Evolutionary conservation across 352 stramenopile genomes (phyloP), one percentile per base, ranked within the genome.

Genomic region (Pseudoperonospora humuli): DNA sequence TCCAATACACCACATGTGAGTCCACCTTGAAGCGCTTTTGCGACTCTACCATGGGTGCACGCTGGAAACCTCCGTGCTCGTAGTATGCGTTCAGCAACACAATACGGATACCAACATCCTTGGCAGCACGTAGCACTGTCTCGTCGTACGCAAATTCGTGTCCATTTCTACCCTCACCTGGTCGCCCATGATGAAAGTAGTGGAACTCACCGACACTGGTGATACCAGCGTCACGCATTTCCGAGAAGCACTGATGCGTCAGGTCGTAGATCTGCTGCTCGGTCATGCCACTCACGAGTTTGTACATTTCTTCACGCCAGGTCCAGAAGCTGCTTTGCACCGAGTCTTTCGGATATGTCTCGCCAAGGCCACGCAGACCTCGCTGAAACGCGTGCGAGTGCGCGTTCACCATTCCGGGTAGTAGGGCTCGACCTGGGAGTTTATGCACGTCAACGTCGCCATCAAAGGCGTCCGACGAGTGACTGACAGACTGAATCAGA

Each of bases 301-400:
- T 75, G 71, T 88, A 88, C 76, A 88, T 88, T 53, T 88, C 76
- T 36, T 88, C 70, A 13, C 76, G 69, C 76, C 76, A 88, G 28
- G 76, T 88, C 76, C 76, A 88, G 50, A 88, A 88, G 44, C 70
- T 84, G 60, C 69, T 83, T 35, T 64, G 45, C 4, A 45, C 34
- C 25, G 44, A 49, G 45, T 54, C 35, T 47, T 80, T 80, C 7
- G 72, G 60, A 47, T 88, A 86, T 54, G 67, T 80, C 65, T 88
- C 76, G 19, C 76, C 76, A n/a, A 86, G 71, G 0, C 76, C 73
- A 13, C 76, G 71, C 43, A 86, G 57, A 2, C 71, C 73, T 19
- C 73, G 73, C 57, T 88, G 76, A 52, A 86, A 88, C 27, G 76
- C 76, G 36, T 88, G 76, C 55, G 73, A 86, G 63, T 88, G 76